These are phyloP conservation scores for Psilocybe sp. DNA, from an alignment of 768 basidiomycete genomes.

Conservation along the genomic window DNA sequence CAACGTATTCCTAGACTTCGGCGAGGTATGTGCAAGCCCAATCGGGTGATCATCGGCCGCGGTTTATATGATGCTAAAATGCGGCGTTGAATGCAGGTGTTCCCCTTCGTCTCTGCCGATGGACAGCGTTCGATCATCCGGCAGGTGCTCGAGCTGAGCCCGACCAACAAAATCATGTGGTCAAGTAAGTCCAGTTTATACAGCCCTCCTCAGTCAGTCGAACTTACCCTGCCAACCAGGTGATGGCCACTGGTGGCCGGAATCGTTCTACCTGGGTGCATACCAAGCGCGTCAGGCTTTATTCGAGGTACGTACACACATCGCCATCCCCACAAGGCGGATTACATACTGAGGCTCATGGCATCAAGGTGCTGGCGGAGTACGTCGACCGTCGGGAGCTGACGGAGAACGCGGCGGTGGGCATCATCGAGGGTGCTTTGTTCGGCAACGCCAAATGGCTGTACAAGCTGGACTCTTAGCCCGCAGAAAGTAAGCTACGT, in stretches of 20 bases:
- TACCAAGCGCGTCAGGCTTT: conserved; percentile 63
- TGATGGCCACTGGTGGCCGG: conserved; percentile 77
- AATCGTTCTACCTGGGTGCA: conserved; percentile 67
- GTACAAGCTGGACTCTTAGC: conserved; percentile 41
- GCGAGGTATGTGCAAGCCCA: conserved; percentile 59
- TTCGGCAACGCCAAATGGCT: conserved; percentile 68
- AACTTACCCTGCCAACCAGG: too few species aligned
- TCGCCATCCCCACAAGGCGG: too few species aligned
- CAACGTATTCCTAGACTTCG: conserved; percentile 80
- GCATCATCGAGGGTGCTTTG: conserved; percentile 51
- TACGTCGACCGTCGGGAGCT: conserved; percentile 48
- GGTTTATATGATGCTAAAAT: not conserved
- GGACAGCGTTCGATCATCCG: conserved; percentile 61
- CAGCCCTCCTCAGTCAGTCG: too few species aligned
- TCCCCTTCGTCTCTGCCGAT: conserved; percentile 59
- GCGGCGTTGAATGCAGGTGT: conserved; percentile 38
- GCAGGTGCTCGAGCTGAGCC: conserved; percentile 67
- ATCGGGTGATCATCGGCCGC: not conserved
- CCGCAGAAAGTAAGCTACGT: too few species aligned
- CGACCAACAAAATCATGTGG: conserved; percentile 81
- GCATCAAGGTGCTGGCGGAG: too few species aligned
- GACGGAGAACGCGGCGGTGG: conserved; percentile 50
- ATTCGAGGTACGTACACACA: conserved; percentile 47
- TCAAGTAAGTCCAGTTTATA: conserved; percentile 49
- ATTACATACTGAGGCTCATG: conserved; percentile 42